phyloP scores from a whole-genome alignment of 106 monocot species.

The Dioscorea dumetorum region DNA sequence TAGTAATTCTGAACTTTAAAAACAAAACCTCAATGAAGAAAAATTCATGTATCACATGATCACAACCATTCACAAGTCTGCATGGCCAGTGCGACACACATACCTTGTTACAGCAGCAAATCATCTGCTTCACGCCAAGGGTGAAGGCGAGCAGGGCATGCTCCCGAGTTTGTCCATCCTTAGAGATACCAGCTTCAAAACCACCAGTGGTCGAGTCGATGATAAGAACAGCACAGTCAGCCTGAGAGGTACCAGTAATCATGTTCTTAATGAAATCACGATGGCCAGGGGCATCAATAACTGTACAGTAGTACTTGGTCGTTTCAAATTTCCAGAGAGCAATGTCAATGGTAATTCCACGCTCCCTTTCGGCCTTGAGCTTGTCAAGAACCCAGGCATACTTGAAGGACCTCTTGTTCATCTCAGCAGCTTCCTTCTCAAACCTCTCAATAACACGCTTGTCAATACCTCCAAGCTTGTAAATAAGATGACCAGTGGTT shows the following conservation, averaged over 20 bases:
- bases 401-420: constrained; percentile 71
- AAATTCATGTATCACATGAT: too few species aligned
- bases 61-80: too few species aligned
- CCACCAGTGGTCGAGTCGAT: constrained; percentile 67
- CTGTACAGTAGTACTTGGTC: constrained; percentile 58
- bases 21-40: too few species aligned
- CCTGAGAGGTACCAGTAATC: constrained; percentile 63
- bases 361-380: constrained; percentile 61
- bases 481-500: constrained; percentile 61
- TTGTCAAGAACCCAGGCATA: constrained; percentile 70
- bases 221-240: constrained; percentile 49
- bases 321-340: constrained; percentile 67
- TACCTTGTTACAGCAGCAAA: constrained; percentile 64
- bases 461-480: constrained; percentile 66
- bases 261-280: constrained; percentile 67
- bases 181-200: constrained; percentile 65
- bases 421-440: constrained; percentile 60
- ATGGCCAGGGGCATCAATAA: constrained; percentile 55
- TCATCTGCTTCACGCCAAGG: constrained; percentile 63
- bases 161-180: constrained; percentile 67
- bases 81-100: neutral
- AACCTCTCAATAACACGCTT: constrained; percentile 75
- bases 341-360: constrained; percentile 66
- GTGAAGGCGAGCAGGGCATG: constrained; percentile 65
- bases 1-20: too few species aligned